Percentiles rank a stretch among this genome's conserved stretches.
These are phyloP conservation scores for Moniliophthora roreri DNA, from an alignment of 1,284 basidiomycete species.

Conservation along the genomic window DNA sequence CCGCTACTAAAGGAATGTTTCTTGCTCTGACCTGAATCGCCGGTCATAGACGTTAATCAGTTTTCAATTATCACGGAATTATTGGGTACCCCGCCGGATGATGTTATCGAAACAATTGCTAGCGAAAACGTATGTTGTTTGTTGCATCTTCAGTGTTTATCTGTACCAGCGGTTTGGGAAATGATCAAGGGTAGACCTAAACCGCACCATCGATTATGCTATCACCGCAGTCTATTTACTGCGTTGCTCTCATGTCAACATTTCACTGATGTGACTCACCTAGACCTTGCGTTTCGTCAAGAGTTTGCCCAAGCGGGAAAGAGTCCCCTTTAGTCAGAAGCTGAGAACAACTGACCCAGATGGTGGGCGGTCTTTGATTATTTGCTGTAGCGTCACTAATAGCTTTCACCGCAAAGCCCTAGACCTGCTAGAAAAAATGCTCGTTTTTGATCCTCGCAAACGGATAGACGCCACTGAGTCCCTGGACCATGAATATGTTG, in stretches of 20 bases:
- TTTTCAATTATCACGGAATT: slow-evolving; percentile 99
- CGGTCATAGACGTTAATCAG: slow-evolving; percentile 89
- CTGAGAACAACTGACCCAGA: slow-evolving; percentile 88
- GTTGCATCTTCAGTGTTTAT: slow-evolving; percentile 6
- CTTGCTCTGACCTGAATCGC: not conserved
- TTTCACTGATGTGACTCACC: not conserved
- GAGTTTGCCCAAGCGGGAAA: slow-evolving; percentile 93
- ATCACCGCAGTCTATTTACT: too few species aligned
- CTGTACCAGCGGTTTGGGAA: too few species aligned
- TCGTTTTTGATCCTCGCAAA: slow-evolving; percentile 97
- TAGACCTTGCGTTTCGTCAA: slow-evolving; percentile 99
- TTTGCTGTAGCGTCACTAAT: not conserved
- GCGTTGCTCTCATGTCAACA: too few species aligned
- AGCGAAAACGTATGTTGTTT: slow-evolving; percentile 84
- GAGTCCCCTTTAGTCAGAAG: slow-evolving; percentile 94
- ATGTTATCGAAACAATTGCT: slow-evolving; percentile 98
- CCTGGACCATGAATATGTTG: slow-evolving; percentile 92
- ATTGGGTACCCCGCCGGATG: slow-evolving; percentile 96
- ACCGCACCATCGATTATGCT: too few species aligned
- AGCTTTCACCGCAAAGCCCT: slow-evolving; percentile 58
- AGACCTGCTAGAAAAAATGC: slow-evolving; percentile 97
- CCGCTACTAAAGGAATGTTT: slow-evolving; percentile 10
- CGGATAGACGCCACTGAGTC: slow-evolving; percentile 93
- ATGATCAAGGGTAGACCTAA: too few species aligned
- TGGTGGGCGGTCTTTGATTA: slow-evolving; percentile 43